Conservation (phyloP, 495 filamentous ascomycete species). For the Aspergillus indologenus region DNA sequence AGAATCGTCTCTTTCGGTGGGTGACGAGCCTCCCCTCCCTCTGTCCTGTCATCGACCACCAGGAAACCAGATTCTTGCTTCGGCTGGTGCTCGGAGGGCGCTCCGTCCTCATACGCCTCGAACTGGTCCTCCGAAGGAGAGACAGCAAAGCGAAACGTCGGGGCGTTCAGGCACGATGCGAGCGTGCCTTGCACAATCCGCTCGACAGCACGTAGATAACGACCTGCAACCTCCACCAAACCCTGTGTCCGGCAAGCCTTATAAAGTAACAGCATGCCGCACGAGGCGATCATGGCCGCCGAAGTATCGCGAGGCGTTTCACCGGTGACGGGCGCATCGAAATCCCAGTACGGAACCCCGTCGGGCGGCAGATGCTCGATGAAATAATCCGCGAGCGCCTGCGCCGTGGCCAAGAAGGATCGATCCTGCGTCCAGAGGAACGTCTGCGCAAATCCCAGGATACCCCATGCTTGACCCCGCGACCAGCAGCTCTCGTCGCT, state of each 20-base stretch:
- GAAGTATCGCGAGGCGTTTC: slow-evolving; percentile 34
- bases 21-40: too few species aligned
- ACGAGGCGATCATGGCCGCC: slow-evolving; percentile 42
- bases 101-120: too few species aligned
- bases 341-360: slow-evolving; percentile 43
- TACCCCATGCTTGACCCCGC: slow-evolving; percentile 46
- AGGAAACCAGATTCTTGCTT: slow-evolving; percentile 1
- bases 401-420: slow-evolving; percentile 33
- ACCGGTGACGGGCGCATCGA: slow-evolving; percentile 31
- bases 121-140: neutral
- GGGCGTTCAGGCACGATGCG: slow-evolving; percentile 16
- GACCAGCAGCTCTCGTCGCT: slow-evolving; percentile 40
- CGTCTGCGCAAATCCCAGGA: slow-evolving; percentile 43
- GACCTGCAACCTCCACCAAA: neutral
- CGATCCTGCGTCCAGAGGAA: slow-evolving; percentile 39
- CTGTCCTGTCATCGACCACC: too few species aligned
- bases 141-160: slow-evolving; percentile 9
- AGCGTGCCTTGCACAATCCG: slow-evolving; percentile 33
- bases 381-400: slow-evolving; percentile 36
- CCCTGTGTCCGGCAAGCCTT: slow-evolving; percentile 19
- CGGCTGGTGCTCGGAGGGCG: neutral
- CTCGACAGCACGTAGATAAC: slow-evolving; percentile 32
- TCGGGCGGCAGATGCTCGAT: slow-evolving; percentile 28
- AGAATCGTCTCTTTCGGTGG: slow-evolving; percentile 28
- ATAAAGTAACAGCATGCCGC: slow-evolving; percentile 39